These are phyloP conservation scores for Termitomyces sp. DNA, from an alignment of 768 basidiomycete species.

Conservation along the genomic window DNA sequence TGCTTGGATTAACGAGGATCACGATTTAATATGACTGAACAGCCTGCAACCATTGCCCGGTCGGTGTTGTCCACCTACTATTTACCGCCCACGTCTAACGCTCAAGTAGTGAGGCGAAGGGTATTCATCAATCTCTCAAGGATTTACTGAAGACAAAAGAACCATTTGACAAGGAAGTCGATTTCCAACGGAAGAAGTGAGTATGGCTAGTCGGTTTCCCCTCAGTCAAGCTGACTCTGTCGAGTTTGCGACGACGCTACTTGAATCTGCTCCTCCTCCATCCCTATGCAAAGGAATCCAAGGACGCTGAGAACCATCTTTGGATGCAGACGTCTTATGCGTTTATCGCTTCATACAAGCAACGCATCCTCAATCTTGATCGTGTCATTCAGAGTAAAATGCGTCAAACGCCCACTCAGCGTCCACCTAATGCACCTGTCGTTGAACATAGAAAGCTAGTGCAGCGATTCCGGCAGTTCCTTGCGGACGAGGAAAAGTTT, in stretches of 20 bases:
- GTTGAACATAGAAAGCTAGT: slow-evolving; percentile 86
- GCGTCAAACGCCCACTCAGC: slow-evolving; percentile 38
- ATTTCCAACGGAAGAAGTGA: slow-evolving; percentile 83
- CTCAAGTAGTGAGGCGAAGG: slow-evolving; percentile 67
- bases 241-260: slow-evolving; percentile 66
- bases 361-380: slow-evolving; percentile 65
- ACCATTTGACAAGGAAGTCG: slow-evolving; percentile 83
- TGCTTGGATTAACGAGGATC: slow-evolving; percentile 19
- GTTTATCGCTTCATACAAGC: slow-evolving; percentile 80
- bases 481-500: slow-evolving; percentile 87
- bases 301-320: slow-evolving; percentile 76
- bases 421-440: slow-evolving; percentile 27
- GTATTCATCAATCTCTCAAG: slow-evolving; percentile 69
- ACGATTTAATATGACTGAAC: slow-evolving; percentile 36
- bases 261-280: slow-evolving; percentile 64
- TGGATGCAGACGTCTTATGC: slow-evolving; percentile 93
- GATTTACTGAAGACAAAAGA: slow-evolving; percentile 67
- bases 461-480: slow-evolving; percentile 85
- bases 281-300: slow-evolving; percentile 67
- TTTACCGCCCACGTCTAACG: slow-evolving; percentile 11
- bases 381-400: slow-evolving; percentile 39
- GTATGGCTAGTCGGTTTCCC: slow-evolving; percentile 23
- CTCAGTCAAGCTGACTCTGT: slow-evolving; percentile 8
- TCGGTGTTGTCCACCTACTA: slow-evolving; percentile 21
- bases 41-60: slow-evolving; percentile 39